These are phyloP conservation scores for Eimeria acervulina DNA, from an alignment of 169 alveolate genomes.

Conservation along the genomic window DNA sequence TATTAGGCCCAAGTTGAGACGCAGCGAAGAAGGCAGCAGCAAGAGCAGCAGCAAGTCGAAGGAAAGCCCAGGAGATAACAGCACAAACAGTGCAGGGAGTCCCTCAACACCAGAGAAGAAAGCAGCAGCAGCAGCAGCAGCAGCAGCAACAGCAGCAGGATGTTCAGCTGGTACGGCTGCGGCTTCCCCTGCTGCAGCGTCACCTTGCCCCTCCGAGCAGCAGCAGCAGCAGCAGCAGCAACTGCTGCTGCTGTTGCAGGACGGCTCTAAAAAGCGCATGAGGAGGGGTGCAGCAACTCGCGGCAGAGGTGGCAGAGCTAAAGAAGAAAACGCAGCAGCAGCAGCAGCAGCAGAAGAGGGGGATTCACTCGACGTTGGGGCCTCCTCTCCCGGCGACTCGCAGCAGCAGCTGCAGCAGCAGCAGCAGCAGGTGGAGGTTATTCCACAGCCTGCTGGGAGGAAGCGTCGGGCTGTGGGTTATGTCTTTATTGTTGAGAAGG, in stretches of 20 bases:
- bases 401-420: slow-evolving; percentile 67
- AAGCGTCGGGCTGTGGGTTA: slow-evolving; percentile 5
- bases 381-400: neutral
- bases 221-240: slow-evolving; percentile 47
- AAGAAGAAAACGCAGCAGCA: neutral
- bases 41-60: slow-evolving; percentile 3
- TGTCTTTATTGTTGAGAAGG: slow-evolving; percentile 2
- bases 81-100: neutral
- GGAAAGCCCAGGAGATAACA: neutral
- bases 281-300: neutral
- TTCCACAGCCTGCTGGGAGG: neutral
- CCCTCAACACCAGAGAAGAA: neutral
- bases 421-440: slow-evolving; percentile 7
- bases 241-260: slow-evolving; percentile 26
- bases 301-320: neutral
- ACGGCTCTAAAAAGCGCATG: neutral
- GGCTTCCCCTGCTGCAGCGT: too few species aligned
- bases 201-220: too few species aligned
- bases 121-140: slow-evolving; percentile 39
- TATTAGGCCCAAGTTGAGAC: neutral
- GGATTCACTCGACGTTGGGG: neutral
- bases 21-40: slow-evolving; percentile 8
- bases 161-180: too few species aligned
- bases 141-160: slow-evolving; percentile 34
- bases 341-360: slow-evolving; percentile 9